Conservation (phyloP, 2,329 filamentous ascomycete species). For the Monosporascus sp. region DNA sequence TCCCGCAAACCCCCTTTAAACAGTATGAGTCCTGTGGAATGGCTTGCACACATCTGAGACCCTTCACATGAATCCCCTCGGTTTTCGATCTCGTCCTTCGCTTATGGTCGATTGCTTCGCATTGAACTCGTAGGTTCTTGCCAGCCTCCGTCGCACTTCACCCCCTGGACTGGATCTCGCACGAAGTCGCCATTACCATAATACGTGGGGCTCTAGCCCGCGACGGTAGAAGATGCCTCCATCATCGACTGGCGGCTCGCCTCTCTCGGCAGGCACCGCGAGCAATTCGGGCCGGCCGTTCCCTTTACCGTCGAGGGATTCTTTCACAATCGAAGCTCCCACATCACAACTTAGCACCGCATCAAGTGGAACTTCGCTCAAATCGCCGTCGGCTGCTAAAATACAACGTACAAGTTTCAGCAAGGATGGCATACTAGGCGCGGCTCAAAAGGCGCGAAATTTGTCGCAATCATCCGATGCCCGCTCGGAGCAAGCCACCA, state of each 20-base stretch:
- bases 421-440: slow-evolving; percentile 49
- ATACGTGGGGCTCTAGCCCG: slow-evolving; percentile 10
- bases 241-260: slow-evolving; percentile 50
- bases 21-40: not conserved
- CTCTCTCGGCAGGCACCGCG: slow-evolving; percentile 36
- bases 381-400: slow-evolving; percentile 48
- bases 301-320: slow-evolving; percentile 41
- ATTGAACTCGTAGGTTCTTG: not conserved
- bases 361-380: slow-evolving; percentile 40
- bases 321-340: slow-evolving; percentile 45
- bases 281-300: slow-evolving; percentile 37
- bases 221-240: slow-evolving; percentile 40
- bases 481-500: slow-evolving; percentile 35
- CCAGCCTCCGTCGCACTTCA: not conserved
- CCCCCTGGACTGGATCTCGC: not conserved
- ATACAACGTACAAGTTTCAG: slow-evolving; percentile 47
- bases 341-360: slow-evolving; percentile 38
- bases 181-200: not conserved
- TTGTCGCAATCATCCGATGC: slow-evolving; percentile 51
- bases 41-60: not conserved
- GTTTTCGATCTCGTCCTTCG: not conserved
- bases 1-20: not conserved
- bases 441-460: slow-evolving; percentile 50
- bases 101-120: not conserved
- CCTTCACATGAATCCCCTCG: not conserved